Base-by-base conservation (phyloP, 108 stramenopile species). In the Skeletonema menzelii region DNA sequence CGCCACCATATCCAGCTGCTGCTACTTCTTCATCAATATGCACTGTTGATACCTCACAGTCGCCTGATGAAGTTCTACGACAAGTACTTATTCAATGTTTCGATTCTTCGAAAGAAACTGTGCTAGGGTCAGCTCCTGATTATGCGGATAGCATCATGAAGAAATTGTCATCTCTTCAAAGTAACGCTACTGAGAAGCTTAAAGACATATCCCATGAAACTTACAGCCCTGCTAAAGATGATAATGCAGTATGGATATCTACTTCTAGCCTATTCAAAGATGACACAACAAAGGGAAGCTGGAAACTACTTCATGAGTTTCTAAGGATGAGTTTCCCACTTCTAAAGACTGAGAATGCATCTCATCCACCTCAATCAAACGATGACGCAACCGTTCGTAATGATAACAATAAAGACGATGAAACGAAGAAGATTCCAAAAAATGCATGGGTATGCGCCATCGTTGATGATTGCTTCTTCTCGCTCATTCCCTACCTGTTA, bases 381-480 rank as follows among this genome's bases (percentile, higher is more conserved):
- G 26, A 32, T 27, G 65, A 46, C 12, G 19, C 1, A 38, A 38
- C 31, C 26, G 3, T 19, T 22, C 26, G 26, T 40, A 35, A 40
- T 7, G 11, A 59, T 30, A 59, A 27, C 30, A 44, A 58, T 20
- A 27, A 17, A 6, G n/a, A 60, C 5, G 59, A 32, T 12, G 35
- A 37, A 55, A 42, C 13, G 27, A 38, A 15, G 32, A 56, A 32
- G 22, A 53, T 24, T 30, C 2, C 53, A 22, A 22, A 56, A 26
- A 67, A 55, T 32, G 67, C 70, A 22, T 85, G 84, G 85, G 77
- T 88, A 4, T 27, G 49, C 26, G 85, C 80, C 37, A 1, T 42
- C 8, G 70, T 88, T 6, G 91, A 92, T 60, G 46, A 53, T n/a
- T 38, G 76, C 5, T 90, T 86, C 67, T 87, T 87, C 69, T 65